Conservation (phyloP, 768 basidiomycete species). For the Xanthoconium purpureum region DNA sequence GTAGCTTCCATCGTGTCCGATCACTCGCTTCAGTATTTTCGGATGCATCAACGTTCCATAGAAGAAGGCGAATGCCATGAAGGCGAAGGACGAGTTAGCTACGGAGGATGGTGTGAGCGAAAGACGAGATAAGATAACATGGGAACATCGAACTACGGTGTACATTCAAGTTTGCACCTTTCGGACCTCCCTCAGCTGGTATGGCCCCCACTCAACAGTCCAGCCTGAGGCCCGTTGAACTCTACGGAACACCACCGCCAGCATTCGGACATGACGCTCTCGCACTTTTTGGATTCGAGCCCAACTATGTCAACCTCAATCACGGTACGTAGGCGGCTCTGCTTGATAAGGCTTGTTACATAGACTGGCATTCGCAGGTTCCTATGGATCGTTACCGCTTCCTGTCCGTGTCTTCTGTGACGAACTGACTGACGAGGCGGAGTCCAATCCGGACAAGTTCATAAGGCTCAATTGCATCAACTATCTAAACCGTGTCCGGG, state of each 20-base stretch:
- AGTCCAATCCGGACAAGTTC: conserved; percentile 58
- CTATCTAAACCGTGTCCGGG: conserved; percentile 39
- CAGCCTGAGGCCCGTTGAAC: background rate
- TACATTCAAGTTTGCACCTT: too few species aligned
- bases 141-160: background rate
- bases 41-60: conserved; percentile 93
- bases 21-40: conserved; percentile 71
- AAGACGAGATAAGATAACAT: conserved; percentile 1
- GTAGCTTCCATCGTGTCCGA: conserved; percentile 61
- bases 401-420: conserved; percentile 48
- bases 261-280: conserved; percentile 55
- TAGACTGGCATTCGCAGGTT: conserved; percentile 38
- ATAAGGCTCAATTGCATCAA: conserved; percentile 37
- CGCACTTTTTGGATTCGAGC: conserved; percentile 54
- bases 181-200: too few species aligned
- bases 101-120: background rate
- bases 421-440: conserved; percentile 40
- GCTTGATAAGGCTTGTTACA: background rate
- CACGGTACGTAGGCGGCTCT: conserved; percentile 42
- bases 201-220: conserved; percentile 1
- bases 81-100: background rate
- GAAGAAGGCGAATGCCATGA: conserved; percentile 62
- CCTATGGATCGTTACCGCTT: conserved; percentile 55
- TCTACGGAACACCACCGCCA: conserved; percentile 33
- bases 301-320: conserved; percentile 63